Base-by-base conservation (phyloP, 73 alveolate species). In the Effrenium voratum region DNA sequence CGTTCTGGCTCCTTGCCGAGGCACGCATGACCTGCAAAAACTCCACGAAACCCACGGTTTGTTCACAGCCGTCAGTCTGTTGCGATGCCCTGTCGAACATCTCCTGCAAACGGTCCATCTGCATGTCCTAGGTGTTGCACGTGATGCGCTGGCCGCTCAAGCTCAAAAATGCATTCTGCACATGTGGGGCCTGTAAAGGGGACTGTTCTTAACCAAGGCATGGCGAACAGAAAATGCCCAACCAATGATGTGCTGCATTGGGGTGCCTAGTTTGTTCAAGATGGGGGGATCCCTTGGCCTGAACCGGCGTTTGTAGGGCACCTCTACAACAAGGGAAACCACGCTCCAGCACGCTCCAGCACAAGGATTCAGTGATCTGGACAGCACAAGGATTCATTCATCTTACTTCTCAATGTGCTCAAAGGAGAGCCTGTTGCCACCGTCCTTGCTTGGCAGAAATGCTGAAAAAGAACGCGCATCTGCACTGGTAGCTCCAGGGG, bases 371-470 rank as follows among this genome's bases (percentile, higher is more conserved):
- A n/a, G n/a, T n/a, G n/a, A n/a, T n/a, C n/a, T n/a, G n/a, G n/a
- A n/a, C n/a, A n/a, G n/a, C n/a, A n/a, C n/a, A n/a, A n/a, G n/a
- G n/a, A n/a, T n/a, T n/a, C n/a, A n/a, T n/a, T n/a, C n/a, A n/a
- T n/a, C n/a, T n/a, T n/a, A n/a, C 75, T 70, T 75, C 43, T 57
- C 49, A 80, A 90, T 90, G 24, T 90, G 97, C 30, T 90, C 97
- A 72, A 90, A 30, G 46, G 97, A 43, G 34, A 72, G 49, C 13
- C 10, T 72, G 49, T 72, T 44, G 1, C 49, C 19, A 13, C 82
- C 82, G 49, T 22, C 82, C 82, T 72, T 47, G 38, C 82, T 26
- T 59, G 73, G 34, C 73, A 12, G 30, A 59, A 5, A 28, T 19
- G 36, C 73, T 59, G 68, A 19, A 55, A 19, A 28, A 19, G 32